phyloP scores from a whole-genome alignment of 768 basidiomycete species.

The Lactarius tabidus region DNA sequence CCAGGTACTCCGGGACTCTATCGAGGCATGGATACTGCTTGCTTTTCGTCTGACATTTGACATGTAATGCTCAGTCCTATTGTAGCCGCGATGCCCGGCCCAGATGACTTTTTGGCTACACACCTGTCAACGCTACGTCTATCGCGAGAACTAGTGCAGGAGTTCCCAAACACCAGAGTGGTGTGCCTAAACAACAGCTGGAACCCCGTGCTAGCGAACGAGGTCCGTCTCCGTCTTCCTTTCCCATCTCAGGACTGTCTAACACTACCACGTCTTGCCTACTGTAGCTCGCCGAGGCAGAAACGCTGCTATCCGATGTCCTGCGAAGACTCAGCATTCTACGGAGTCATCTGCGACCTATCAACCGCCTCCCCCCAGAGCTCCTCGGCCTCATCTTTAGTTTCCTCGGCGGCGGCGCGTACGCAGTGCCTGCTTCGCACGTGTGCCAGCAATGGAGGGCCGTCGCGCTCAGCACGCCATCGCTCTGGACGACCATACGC shows the following conservation, averaged over 20 bases:
- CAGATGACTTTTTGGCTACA: background rate
- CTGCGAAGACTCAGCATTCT: background rate
- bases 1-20: background rate
- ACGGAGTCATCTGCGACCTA: background rate
- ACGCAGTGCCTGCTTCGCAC: constrained; percentile 12
- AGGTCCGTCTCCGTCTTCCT: constrained; percentile 1
- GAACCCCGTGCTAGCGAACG: background rate
- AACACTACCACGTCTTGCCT: background rate
- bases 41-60: background rate
- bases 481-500: constrained; percentile 17
- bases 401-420: constrained; percentile 3
- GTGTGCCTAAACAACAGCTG: background rate
- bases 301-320: background rate
- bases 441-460: constrained; percentile 13
- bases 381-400: constrained; percentile 16
- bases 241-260: background rate
- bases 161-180: constrained; percentile 5
- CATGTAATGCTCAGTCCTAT: background rate
- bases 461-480: background rate
- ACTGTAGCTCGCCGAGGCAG: constrained; percentile 8
- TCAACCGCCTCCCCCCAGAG: constrained; percentile 17
- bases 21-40: background rate
- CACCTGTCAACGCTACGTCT: constrained; percentile 9
- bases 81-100: background rate
- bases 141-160: constrained; percentile 1